Conservation (phyloP, 2,329 filamentous ascomycete species). For the Zasmidium cellare region DNA sequence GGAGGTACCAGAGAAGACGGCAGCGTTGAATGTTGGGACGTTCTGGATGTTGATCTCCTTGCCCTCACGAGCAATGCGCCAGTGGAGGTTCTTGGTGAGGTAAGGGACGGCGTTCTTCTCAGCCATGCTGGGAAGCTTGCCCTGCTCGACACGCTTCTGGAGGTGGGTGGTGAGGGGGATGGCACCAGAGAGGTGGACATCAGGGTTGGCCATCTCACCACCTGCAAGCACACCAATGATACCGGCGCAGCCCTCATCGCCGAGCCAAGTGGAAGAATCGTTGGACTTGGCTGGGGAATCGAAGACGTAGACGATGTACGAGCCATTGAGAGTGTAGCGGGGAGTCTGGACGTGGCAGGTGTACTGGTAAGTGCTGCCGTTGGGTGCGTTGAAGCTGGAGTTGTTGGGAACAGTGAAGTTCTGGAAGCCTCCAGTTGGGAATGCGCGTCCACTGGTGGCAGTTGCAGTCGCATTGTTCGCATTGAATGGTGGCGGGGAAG, state of each 20-base stretch:
- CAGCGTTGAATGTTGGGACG: constrained; percentile 41
- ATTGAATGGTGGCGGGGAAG: background rate
- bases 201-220: constrained; percentile 25
- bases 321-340: constrained; percentile 60
- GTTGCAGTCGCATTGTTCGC: background rate
- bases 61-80: constrained; percentile 37
- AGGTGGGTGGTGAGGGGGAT: constrained; percentile 48
- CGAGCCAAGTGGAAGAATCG: constrained; percentile 52
- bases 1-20: constrained; percentile 40
- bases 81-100: constrained; percentile 34
- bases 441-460: background rate
- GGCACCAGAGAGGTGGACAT: constrained; percentile 38
- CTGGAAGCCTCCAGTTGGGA: background rate
- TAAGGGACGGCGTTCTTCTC: constrained; percentile 30
- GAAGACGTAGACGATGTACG: constrained; percentile 69
- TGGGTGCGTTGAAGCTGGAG: constrained; percentile 31
- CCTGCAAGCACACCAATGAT: constrained; percentile 52
- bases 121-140: constrained; percentile 33
- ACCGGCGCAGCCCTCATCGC: constrained; percentile 59
- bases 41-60: constrained; percentile 32
- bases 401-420: background rate
- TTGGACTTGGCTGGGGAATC: constrained; percentile 51
- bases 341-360: constrained; percentile 64
- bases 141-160: constrained; percentile 31
- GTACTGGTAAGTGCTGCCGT: constrained; percentile 63